Base-by-base conservation (phyloP, 129 eudicot species). In the Escallonia rubra region DNA sequence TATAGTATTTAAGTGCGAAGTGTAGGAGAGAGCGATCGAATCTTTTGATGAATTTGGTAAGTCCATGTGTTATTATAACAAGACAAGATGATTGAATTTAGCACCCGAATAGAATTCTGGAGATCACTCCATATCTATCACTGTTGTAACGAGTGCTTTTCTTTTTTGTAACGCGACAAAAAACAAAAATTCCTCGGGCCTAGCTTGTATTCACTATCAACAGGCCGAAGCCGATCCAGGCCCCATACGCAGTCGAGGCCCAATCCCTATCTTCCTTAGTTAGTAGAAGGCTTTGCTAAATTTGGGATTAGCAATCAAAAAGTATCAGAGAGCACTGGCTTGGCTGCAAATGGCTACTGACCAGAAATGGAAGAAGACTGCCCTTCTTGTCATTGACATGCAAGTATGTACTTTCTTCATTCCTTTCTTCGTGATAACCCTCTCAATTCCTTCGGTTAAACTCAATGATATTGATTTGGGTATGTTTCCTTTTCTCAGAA, bases 371-470 rank as follows among this genome's bases (percentile, higher is more conserved):
- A 81, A 77, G 41, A 78, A 43, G 10, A 84, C 93, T 4, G 96
- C 99, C 64, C 92, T 93, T 52, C 79, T 93, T 11, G 90, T 93
- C 67, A 86, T 93, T 41, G 99, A 86, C 74, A 89, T 93, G 99
- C 99, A 93, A 91, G 99, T 77, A 43, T 39, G 10, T 10, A 2
- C 42, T 44, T 14, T 61, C 11, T 3, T 11, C 65, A 41, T 14
- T 41, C 50, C 11, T 8, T 7, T 40, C 23, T 7, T 69, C 45
- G 43, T 39, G 4, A 10, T 9, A n/a, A 48, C 68, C 4, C 42
- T 7, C 12, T 42, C 15, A 1, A 23, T 23, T 23, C 34, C 34
- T 23, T 23, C 34, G 0, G 34, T 23, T 23, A 23, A 23, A 23
- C 34, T 23, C 34, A 23, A 23, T 23, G 34, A 23, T 23, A 23